Evolutionary conservation across 2,329 filamentous ascomycete genomes (phyloP), one percentile per base, ranked within the genome.

Genomic region (Aspergillus puulaauensis): DNA sequence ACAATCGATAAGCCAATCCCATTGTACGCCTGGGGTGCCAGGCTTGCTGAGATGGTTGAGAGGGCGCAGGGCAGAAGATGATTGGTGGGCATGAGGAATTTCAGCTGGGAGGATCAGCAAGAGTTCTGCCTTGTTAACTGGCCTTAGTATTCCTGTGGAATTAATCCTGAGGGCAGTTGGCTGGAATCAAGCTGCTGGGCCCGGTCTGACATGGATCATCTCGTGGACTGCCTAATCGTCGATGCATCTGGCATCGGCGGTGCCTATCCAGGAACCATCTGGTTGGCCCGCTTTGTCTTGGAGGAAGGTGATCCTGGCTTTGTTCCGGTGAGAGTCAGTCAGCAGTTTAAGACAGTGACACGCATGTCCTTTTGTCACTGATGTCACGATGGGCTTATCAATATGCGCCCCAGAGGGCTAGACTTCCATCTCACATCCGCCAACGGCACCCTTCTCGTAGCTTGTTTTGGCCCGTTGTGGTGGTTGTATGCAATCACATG

Each of bases 101-200:
- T 58, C 60, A 65, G 33, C 64, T 66, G 52, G 62, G 52, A 64
- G 61, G 55, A 72, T 66, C 65, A 58, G 59, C 68, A 11, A 31
- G 27, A 31, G 27, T 9, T 31, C 27, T 31, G 27, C 27, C 27
- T 31, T 31, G 24, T 6, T 27, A 8, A 3, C 24, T 27, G 7
- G 24, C 24, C 24, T 27, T 27, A 54, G 44, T 15, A 33, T 62
- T 62, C 43, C 58, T 62, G 62, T 60, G 59, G 61, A 56, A 52
- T 47, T 23, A 31, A 31, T 11, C 27, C 9, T 31, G 54, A 40
- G 56, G 56, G 54, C 52, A 62, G 56, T 57, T 53, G 57, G 35
- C 9, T 8, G 27, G 9, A 31, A 8, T 24, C 7, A 24, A 24
- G 23, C 23, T 7, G 23, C 23, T 6, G 23, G 23, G 23, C 27